Evolutionary conservation across 2,329 filamentous ascomycete genomes (phyloP).

Genomic region (Verticillium albo-atrum): DNA sequence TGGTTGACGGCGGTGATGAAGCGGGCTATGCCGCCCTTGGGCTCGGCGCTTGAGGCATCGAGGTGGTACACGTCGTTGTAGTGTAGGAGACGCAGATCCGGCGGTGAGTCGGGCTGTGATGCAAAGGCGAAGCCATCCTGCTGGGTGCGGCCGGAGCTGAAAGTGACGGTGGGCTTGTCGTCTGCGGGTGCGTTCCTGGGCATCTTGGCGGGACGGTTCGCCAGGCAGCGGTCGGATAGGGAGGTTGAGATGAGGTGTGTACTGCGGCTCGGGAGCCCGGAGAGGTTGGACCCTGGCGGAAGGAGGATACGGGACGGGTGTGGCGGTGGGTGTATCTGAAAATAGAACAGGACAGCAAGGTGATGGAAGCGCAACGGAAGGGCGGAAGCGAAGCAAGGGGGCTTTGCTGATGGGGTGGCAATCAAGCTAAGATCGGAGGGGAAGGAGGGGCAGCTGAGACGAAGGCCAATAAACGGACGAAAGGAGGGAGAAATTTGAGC

Average conservation of each 20-base stretch:
- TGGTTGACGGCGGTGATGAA: slow-evolving; percentile 76
- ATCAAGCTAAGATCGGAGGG: not conserved
- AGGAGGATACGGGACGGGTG: not conserved
- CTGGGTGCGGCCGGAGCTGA: slow-evolving; percentile 18
- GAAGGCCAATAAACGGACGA: not conserved
- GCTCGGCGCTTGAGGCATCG: slow-evolving; percentile 69
- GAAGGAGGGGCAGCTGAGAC: not conserved
- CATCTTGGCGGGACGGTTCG: slow-evolving; percentile 2
- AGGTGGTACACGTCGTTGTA: slow-evolving; percentile 96
- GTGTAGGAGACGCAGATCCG: slow-evolving; percentile 78
- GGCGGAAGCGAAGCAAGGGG: not conserved
- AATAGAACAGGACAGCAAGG: not conserved
- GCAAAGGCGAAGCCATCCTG: slow-evolving; percentile 2
- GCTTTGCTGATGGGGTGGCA: not conserved
- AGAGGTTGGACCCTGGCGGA: not conserved
- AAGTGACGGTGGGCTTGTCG: slow-evolving; percentile 19
- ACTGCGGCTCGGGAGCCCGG: slow-evolving; percentile 1
- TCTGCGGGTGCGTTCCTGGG: slow-evolving; percentile 9
- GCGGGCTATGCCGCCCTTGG: slow-evolving; percentile 73
- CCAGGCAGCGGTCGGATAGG: not conserved
- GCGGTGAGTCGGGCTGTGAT: slow-evolving; percentile 25
- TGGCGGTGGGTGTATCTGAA: not conserved
- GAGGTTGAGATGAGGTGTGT: not conserved
- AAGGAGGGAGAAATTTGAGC: not conserved
- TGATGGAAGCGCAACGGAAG: not conserved